Evolutionary conservation across 78 protist species (phyloP).

Genomic region (Protostelium mycophagum): DNA sequence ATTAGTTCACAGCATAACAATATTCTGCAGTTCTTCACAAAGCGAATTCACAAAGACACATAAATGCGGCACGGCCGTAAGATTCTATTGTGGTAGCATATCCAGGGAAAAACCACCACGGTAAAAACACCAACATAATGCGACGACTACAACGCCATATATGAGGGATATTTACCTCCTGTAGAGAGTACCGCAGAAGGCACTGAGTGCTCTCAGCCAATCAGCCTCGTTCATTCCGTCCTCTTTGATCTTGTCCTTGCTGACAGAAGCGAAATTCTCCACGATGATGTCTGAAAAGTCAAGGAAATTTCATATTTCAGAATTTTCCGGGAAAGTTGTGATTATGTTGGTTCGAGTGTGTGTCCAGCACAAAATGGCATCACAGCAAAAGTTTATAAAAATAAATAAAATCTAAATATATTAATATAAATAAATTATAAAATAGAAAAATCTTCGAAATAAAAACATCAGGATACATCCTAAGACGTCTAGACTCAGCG

Average conservation of each 20-base stretch:
- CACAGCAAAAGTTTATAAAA: neutral
- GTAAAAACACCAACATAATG: neutral
- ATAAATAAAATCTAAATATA: constrained; percentile 9
- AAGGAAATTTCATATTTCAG: too few relatives aligned
- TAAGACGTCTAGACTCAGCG: constrained; percentile 34
- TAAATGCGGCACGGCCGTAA: too few relatives aligned
- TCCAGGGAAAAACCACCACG: neutral
- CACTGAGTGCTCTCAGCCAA: constrained; percentile 50
- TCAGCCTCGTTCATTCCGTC: constrained; percentile 62
- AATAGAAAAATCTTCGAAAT: neutral
- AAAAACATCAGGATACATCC: neutral
- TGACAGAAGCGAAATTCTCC: neutral
- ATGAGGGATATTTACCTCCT: neutral
- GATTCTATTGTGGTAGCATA: too few relatives aligned
- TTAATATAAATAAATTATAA: neutral
- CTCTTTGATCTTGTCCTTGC: constrained; percentile 23
- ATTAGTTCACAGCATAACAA: too few relatives aligned
- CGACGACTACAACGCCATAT: neutral
- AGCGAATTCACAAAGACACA: too few relatives aligned
- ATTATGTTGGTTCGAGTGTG: too few relatives aligned
- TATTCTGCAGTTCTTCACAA: too few relatives aligned
- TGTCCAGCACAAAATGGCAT: neutral
- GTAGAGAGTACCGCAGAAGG: constrained; percentile 48
- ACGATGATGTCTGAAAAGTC: too few relatives aligned
- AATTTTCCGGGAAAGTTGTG: too few relatives aligned